Conservation (phyloP, 2,329 filamentous ascomycete genomes). For the Penicillium sp. region DNA sequence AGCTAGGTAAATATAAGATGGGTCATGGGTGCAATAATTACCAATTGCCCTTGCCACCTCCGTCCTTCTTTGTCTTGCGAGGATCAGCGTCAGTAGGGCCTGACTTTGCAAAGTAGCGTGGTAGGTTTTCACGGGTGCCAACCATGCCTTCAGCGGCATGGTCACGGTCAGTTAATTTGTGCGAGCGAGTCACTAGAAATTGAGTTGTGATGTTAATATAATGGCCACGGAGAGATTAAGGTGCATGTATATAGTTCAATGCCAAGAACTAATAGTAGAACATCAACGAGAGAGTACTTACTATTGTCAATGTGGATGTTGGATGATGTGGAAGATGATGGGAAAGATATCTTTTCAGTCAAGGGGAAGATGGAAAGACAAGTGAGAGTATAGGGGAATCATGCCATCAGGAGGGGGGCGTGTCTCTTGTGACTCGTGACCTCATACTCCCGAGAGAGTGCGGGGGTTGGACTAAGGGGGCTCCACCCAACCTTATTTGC, state of each 20-base stretch:
- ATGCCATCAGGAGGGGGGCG: slow-evolving; percentile 4
- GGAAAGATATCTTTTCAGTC: not conserved
- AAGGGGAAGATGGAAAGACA: not conserved
- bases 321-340: not conserved
- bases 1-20: slow-evolving; percentile 1
- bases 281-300: not conserved
- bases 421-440: slow-evolving; percentile 18
- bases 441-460: slow-evolving; percentile 21
- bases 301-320: not conserved
- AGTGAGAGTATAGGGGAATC: not conserved
- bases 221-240: not conserved
- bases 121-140: slow-evolving; percentile 68
- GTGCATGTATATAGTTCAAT: not conserved
- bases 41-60: slow-evolving; percentile 91
- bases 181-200: slow-evolving; percentile 84
- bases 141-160: slow-evolving; percentile 76
- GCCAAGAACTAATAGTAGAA: not conserved
- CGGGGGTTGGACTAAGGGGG: slow-evolving; percentile 10
- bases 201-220: not conserved
- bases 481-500: slow-evolving; percentile 4
- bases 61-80: slow-evolving; percentile 96
- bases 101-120: slow-evolving; percentile 89
- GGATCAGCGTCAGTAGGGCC: slow-evolving; percentile 80
- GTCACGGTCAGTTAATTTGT: slow-evolving; percentile 93
- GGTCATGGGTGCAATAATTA: slow-evolving; percentile 48